These are phyloP conservation scores for Trifolium fragiferum DNA, from an alignment of 306 rosid genomes.

Conservation along the genomic window DNA sequence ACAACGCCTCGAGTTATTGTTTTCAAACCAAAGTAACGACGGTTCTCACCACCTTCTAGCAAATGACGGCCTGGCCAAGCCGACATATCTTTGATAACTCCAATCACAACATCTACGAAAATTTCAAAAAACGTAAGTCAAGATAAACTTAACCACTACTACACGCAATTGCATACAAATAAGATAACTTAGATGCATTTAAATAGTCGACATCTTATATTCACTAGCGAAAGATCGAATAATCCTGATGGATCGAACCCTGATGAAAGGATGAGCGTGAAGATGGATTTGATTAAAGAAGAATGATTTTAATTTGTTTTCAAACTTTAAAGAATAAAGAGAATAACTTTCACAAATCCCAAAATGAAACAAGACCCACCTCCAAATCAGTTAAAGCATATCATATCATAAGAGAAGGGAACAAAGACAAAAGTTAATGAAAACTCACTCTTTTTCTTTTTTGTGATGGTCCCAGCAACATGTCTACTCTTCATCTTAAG, in stretches of 20 bases:
- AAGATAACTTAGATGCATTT: neutral
- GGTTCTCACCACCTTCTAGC: conserved; percentile 84
- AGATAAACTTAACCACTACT: neutral
- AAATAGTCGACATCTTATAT: neutral
- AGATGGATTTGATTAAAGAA: conserved; percentile 33
- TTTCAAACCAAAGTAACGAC: conserved; percentile 90
- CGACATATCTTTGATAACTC: conserved; percentile 82
- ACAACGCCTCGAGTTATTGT: conserved; percentile 80
- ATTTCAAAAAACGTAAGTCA: conserved; percentile 11
- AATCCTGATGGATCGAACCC: neutral
- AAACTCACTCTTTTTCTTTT: conserved; percentile 98
- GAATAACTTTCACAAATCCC: conserved; percentile 89
- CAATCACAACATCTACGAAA: conserved; percentile 73
- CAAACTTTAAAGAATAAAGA: conserved; percentile 45
- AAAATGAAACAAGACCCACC: conserved; percentile 78
- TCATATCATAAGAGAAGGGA: neutral
- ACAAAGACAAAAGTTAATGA: conserved; percentile 47
- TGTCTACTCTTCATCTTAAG: conserved; percentile 99
- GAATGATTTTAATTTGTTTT: conserved; percentile 46
- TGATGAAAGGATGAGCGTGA: conserved; percentile 18
- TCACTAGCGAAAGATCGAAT: neutral
- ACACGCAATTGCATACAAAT: neutral
- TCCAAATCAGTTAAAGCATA: conserved; percentile 60
- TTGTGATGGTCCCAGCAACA: conserved; percentile 98
- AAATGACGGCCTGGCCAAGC: conserved; percentile 99